Evolutionary conservation across 2,329 filamentous ascomycete genomes (phyloP).

Genomic region (Fusarium phyllophilum): DNA sequence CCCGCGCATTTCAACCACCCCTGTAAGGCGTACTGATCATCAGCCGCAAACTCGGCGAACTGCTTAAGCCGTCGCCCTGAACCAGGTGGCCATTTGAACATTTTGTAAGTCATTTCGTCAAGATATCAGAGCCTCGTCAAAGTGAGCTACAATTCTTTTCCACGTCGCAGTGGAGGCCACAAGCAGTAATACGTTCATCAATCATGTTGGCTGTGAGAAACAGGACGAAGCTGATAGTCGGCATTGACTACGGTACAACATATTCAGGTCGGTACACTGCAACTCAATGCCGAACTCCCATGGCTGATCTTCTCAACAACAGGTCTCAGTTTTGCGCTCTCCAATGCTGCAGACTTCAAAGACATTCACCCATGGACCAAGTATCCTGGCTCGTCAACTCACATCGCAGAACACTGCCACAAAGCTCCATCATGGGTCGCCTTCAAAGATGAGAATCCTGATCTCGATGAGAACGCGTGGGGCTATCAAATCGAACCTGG

Average conservation of each 20-base stretch:
- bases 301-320: too few species aligned
- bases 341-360: neutral
- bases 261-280: neutral
- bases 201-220: neutral
- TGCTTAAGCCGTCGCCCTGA: neutral
- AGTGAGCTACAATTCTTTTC: neutral
- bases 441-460: neutral
- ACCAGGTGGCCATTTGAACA: neutral
- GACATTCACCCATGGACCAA: neutral
- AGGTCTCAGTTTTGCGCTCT: neutral
- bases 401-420: neutral
- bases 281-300: fast-evolving
- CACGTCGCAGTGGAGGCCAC: fast-evolving
- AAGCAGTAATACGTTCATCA: fast-evolving
- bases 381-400: neutral
- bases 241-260: neutral
- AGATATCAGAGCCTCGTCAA: fast-evolving
- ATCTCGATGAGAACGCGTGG: neutral
- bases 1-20: neutral
- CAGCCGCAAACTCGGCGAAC: neutral
- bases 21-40: neutral
- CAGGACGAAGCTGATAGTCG: neutral
- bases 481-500: neutral
- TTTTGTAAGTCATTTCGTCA: neutral
- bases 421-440: neutral